Percentiles rank a stretch among this genome's conserved stretches.
phyloP scores from a whole-genome alignment of 257 asterid species.

The Cinchona pubescens region DNA sequence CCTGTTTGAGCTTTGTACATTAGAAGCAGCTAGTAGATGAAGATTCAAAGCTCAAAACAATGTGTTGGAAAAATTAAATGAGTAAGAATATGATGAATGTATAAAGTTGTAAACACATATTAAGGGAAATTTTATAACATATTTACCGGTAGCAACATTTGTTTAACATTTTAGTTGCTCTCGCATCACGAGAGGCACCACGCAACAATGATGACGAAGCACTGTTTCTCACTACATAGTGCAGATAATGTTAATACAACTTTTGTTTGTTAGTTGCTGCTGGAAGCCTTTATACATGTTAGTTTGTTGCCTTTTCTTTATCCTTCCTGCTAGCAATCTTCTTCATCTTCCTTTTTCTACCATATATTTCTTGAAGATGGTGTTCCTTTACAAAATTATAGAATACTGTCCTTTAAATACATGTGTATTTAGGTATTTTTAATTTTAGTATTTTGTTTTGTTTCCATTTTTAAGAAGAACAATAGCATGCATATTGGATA shows the following conservation, averaged over 20 bases:
- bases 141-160: constrained; percentile 10
- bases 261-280: background rate
- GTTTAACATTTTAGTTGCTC: background rate
- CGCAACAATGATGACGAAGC: background rate
- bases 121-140: background rate
- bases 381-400: background rate
- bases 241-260: background rate
- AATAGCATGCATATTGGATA: background rate
- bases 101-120: background rate
- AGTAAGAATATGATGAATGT: background rate
- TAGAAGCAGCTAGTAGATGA: constrained; percentile 2
- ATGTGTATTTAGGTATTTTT: background rate
- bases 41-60: background rate
- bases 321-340: background rate
- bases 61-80: background rate
- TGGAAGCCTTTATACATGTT: background rate
- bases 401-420: background rate
- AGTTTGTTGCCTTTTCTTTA: background rate
- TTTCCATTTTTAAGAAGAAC: background rate
- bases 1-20: constrained; percentile 50
- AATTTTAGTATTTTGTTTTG: background rate
- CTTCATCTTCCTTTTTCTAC: background rate
- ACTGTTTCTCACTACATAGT: background rate
- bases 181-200: background rate
- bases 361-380: background rate